These are phyloP conservation scores for Aspergillus ustus DNA, from an alignment of 2,329 filamentous ascomycete genomes.

Conservation along the genomic window DNA sequence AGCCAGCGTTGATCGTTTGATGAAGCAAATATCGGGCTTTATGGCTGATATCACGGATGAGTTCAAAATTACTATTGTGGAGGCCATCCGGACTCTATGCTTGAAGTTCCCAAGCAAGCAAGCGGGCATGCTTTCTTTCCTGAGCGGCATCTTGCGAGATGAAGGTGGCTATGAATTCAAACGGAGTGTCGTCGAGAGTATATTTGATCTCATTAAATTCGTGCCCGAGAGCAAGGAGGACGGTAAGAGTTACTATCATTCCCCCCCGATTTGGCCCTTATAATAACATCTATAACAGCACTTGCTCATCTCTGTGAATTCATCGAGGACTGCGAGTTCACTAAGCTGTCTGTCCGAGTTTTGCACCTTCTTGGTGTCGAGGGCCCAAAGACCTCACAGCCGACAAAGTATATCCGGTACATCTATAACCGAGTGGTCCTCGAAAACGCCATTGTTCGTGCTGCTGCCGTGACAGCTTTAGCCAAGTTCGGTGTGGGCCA, in stretches of 20 bases:
- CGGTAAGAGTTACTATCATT: conserved; percentile 38
- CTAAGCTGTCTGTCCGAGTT: conserved; percentile 93
- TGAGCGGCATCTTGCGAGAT: conserved; percentile 93
- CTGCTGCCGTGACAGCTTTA: conserved; percentile 91
- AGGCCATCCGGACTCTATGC: conserved; percentile 94
- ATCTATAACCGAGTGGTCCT: conserved; percentile 98
- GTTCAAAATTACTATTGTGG: conserved; percentile 99
- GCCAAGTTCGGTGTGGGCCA: conserved; percentile 98
- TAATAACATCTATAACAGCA: conserved; percentile 53
- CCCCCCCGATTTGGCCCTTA: neutral
- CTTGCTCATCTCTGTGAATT: conserved; percentile 97
- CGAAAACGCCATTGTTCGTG: conserved; percentile 94
- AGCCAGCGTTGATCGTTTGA: conserved; percentile 91
- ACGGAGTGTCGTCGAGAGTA: conserved; percentile 95
- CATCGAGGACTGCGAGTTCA: conserved; percentile 99
- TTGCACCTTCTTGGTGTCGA: conserved; percentile 92
- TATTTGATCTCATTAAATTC: conserved; percentile 99
- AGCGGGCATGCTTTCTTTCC: conserved; percentile 94
- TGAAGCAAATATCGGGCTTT: conserved; percentile 98
- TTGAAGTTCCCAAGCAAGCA: conserved; percentile 98
- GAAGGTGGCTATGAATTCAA: conserved; percentile 99
- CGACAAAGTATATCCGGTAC: conserved; percentile 98
- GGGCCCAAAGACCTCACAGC: conserved; percentile 91
- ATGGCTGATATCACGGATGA: conserved; percentile 99
- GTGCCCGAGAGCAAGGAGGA: conserved; percentile 84